Base-by-base conservation (phyloP, 2,329 filamentous ascomycete genomes). In the Incumbomyces delicatus region DNA sequence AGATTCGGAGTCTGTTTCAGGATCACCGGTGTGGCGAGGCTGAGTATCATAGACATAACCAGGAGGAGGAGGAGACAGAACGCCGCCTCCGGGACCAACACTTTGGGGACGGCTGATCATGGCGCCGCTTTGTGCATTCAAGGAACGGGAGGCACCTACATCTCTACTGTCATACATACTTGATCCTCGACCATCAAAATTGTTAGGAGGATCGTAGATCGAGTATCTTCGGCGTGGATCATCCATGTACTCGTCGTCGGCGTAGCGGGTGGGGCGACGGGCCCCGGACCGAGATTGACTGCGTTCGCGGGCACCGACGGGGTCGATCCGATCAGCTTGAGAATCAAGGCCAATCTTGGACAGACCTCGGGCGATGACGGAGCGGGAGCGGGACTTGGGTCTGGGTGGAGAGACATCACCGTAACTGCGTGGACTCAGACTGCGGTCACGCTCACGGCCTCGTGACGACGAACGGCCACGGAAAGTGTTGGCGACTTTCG, bases 401-500 rank as follows among this genome's bases (percentile, higher is more conserved):
- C 63, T 65, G 52, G 68, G 66, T 20, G 70, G 72, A 34, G 72
- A 74, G 57, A 74, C 74, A 56, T 68, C 72, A 47, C 72, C 71
- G 49, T 74, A 69, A 50, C 73, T 73, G 58, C 77, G 74, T 57
- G 73, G 74, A 48, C 56, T 77, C 49, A 55, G 76, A 61, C 49
- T 71, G 60, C 62, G 72, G 64, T 54, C 76, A 52, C 55, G 59
- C 27, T 58, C 55, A 17, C 60, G 58, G 30, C 60, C 27, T 41
- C 64, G 62, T 32, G 55, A 57, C 29, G 63, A 61, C 44, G 67
- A 68, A 35, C 61, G 62, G 48, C 67, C 69, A 33, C 66, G 64
- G 40, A 71, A 68, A 47, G 61, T 63, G 46, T 69, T 62, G 50
- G 63, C 70, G 39, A 65, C 62, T 49, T 71, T 66, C 51, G 73